Evolutionary conservation across 768 basidiomycete genomes (phyloP), one percentile per base, ranked within the genome.

Genomic region (Lactifluus volemus): DNA sequence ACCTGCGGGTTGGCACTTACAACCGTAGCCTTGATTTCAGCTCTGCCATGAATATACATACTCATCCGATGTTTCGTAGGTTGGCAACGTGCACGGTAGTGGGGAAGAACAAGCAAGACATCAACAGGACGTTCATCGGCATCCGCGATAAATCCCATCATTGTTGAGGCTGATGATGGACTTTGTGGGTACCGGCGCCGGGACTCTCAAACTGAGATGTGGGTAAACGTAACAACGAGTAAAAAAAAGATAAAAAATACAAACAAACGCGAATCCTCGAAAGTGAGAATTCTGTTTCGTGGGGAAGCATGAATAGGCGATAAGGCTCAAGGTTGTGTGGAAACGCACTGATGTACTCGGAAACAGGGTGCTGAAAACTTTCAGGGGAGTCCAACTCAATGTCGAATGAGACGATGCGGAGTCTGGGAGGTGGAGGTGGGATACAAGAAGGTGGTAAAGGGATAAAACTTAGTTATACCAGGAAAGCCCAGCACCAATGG

Each of bases 1-100:
- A 15, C 21, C 5, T 5, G 44, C 17, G n/a, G 9, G 8, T 12
- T 29, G 32, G 15, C 36, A 84, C 88, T 68, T 65, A 91, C 89
- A 42, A 91, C 77, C 83, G 84, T 87, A 45, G 87, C 74, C 71
- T 85, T 88, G 54, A 88, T 77, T 6, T 83, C 78, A 15, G 76
- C 75, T 4, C 73, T 69, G 60, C 77, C 79, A 47, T 77, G 77
- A 60, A 89, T 70, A 69, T 82, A 82, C 83, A 90, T 85, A 69
- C 79, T 79, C 75, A 90, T 76, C 44, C 85, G 84, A 71, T 89
- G 84, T 44, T 84, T 80, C 32, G 86, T 70, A 0, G 89, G 88
- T 67, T 90, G 87, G 65, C 82, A 75, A 41, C 82, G 81, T 10
- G 89, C 88, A 45, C 89, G 87, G 68, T 89, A 89, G 68, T 90